phyloP scores from a whole-genome alignment of 140 eudicot genomes.

The Stevia rebaudiana region DNA sequence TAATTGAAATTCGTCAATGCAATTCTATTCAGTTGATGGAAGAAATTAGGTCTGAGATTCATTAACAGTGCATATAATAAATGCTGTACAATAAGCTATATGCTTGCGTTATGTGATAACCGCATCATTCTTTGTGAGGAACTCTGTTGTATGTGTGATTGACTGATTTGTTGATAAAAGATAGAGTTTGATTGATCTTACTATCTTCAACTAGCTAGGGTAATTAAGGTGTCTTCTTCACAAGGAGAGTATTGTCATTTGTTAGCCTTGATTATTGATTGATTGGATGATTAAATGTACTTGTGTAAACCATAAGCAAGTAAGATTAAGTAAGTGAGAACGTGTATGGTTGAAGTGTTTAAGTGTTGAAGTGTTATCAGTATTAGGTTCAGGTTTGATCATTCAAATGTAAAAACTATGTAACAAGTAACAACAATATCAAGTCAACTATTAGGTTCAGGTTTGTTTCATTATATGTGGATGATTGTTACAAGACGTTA shows the following conservation, averaged over 20 bases:
- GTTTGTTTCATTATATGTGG: not conserved
- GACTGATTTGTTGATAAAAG: no score
- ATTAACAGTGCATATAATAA: not conserved
- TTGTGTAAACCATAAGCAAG: not conserved
- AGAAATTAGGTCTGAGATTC: not conserved
- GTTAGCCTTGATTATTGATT: not conserved
- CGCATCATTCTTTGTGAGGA: not conserved
- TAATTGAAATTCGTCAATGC: not conserved
- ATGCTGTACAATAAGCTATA: not conserved
- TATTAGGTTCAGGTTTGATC: not conserved
- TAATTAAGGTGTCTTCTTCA: not conserved
- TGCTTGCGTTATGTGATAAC: not conserved
- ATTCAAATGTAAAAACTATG: not conserved
- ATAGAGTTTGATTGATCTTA: not conserved
- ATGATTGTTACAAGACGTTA: not conserved
- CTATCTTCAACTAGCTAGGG: not conserved
- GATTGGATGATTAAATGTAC: not conserved
- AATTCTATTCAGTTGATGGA: not conserved
- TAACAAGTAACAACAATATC: not conserved
- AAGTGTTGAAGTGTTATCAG: not conserved
- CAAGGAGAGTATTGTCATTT: no score
- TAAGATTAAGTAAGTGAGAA: not conserved
- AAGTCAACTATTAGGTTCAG: not conserved
- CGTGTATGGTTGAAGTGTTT: not conserved
- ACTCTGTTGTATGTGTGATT: not conserved